Conservation (phyloP, 768 basidiomycete genomes). For the Psilocybe sp. region DNA sequence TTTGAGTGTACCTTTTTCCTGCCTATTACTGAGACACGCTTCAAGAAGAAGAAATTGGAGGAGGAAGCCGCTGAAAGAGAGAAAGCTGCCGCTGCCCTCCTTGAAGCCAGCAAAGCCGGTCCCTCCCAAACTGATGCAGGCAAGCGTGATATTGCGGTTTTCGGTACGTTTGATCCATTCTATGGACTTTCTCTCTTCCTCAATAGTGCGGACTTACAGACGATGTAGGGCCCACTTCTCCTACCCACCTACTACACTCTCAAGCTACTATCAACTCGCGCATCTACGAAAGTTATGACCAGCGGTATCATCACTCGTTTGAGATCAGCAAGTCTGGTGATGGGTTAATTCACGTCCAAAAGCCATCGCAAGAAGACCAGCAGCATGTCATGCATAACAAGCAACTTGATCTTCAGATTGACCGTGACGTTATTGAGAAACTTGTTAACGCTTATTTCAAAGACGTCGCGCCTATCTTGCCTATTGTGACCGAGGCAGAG, state of each 20-base stretch:
- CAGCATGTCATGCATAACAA: conserved; percentile 53
- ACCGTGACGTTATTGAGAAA: conserved; percentile 73
- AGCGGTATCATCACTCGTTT: conserved; percentile 85
- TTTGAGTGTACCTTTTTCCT: conserved; percentile 98
- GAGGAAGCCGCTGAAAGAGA: conserved; percentile 55
- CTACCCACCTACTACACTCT: conserved; percentile 87
- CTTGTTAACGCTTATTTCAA: conserved; percentile 91
- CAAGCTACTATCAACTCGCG: conserved; percentile 82
- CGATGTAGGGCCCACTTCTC: conserved; percentile 77
- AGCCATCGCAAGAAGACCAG: conserved; percentile 52
- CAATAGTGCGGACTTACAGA: conserved; percentile 41
- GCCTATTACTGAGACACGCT: conserved; percentile 97
- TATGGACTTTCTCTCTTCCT: conserved; percentile 14
- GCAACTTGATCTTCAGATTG: conserved; percentile 69
- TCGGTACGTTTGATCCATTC: conserved; percentile 40
- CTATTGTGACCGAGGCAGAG: conserved; percentile 84
- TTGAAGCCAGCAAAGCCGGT: conserved; percentile 27
- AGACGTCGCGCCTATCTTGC: conserved; percentile 85
- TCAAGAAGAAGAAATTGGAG: conserved; percentile 92
- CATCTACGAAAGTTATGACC: conserved; percentile 84
- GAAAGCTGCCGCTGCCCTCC: conserved; percentile 19
- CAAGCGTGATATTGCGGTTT: conserved; percentile 60
- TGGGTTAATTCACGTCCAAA: conserved; percentile 81
- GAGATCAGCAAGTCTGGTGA: conserved; percentile 82
- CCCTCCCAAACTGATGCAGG: conserved; percentile 43